A percentile compares a stretch with the other conserved stretches of the same genome.
Evolutionary conservation across 2,329 filamentous ascomycete genomes (phyloP).

Genomic region (Cladosporium austrohemisphaericum): DNA sequence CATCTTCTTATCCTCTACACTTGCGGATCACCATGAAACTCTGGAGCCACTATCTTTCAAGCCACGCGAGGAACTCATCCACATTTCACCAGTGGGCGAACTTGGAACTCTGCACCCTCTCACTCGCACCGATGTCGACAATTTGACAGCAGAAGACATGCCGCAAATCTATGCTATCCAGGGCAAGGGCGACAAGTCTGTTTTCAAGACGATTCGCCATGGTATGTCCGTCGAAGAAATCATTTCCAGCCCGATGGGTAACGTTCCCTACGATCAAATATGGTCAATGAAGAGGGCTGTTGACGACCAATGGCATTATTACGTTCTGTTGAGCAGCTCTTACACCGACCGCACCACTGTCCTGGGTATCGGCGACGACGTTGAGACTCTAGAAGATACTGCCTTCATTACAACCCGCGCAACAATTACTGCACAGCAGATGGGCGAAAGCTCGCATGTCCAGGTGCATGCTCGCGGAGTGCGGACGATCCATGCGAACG

Average conservation of each 20-base stretch:
- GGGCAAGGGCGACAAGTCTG: conserved; percentile 81
- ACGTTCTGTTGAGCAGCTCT: conserved; percentile 72
- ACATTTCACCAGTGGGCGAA: conserved; percentile 55
- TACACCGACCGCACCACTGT: conserved; percentile 65
- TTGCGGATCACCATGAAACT: conserved; percentile 66
- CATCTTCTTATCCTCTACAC: conserved; percentile 54
- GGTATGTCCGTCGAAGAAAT: conserved; percentile 82
- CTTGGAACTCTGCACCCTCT: conserved; percentile 80
- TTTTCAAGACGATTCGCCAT: conserved; percentile 88
- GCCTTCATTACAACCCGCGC: conserved; percentile 85
- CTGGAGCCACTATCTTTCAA: conserved; percentile 83
- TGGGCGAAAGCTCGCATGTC: conserved; percentile 87
- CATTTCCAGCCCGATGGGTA: conserved; percentile 28
- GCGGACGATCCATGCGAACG: conserved; percentile 74
- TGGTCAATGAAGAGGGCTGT: conserved; percentile 90
- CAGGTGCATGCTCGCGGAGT: conserved; percentile 98
- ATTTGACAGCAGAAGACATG: conserved; percentile 85
- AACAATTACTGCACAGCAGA: conserved; percentile 87
- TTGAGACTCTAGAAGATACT: conserved; percentile 91
- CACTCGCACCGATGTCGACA: conserved; percentile 86
- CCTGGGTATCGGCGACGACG: conserved; percentile 91
- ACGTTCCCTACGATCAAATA: conserved; percentile 48
- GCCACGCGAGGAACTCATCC: conserved; percentile 71
- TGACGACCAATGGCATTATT: conserved; percentile 82
- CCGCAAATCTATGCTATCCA: conserved; percentile 94